These are phyloP conservation scores for Neofusicoccum umdonicola DNA, from an alignment of 2,329 filamentous ascomycete species.

Conservation along the genomic window DNA sequence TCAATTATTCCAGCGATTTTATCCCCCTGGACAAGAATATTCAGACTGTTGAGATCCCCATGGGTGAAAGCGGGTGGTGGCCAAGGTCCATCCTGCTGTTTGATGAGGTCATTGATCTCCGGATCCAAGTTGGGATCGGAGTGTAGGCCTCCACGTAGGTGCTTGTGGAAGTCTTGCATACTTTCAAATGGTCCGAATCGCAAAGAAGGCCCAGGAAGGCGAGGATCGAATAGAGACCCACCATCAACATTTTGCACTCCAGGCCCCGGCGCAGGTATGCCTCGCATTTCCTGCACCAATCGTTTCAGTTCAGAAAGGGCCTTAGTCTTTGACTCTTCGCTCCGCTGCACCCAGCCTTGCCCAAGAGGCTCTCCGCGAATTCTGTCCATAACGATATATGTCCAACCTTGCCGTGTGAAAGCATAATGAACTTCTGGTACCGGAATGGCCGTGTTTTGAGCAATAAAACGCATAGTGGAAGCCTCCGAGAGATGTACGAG, in stretches of 20 bases:
- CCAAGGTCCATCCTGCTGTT: constrained; percentile 37
- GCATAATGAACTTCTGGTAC: constrained; percentile 47
- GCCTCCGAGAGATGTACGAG: constrained; percentile 39
- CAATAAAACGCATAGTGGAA: constrained; percentile 41
- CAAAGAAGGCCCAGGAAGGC: constrained; percentile 22
- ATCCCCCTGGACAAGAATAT: constrained; percentile 44
- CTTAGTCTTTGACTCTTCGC: constrained; percentile 19
- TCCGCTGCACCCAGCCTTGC: constrained; percentile 21
- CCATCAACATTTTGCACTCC: constrained; percentile 22
- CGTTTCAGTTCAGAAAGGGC: constrained; percentile 23
- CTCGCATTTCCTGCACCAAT: constrained; percentile 23
- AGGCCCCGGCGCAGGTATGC: constrained; percentile 19
- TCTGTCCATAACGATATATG: constrained; percentile 50
- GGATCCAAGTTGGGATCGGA: constrained; percentile 20
- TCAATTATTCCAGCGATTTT: constrained; percentile 47
- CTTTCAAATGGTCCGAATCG: constrained; percentile 35
- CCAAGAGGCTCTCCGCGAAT: constrained; percentile 32
- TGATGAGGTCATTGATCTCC: constrained; percentile 35
- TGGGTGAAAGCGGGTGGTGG: constrained; percentile 49
- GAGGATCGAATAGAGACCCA: constrained; percentile 28
- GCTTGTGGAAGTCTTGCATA: constrained; percentile 37
- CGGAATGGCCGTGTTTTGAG: constrained; percentile 43
- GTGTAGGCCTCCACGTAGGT: constrained; percentile 32
- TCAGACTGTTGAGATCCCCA: constrained; percentile 48
- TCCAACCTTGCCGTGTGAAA: constrained; percentile 39